Evolutionary conservation across 495 filamentous ascomycete genomes (phyloP), one percentile per base, ranked within the genome.

Genomic region (Durotheca rogersii): DNA sequence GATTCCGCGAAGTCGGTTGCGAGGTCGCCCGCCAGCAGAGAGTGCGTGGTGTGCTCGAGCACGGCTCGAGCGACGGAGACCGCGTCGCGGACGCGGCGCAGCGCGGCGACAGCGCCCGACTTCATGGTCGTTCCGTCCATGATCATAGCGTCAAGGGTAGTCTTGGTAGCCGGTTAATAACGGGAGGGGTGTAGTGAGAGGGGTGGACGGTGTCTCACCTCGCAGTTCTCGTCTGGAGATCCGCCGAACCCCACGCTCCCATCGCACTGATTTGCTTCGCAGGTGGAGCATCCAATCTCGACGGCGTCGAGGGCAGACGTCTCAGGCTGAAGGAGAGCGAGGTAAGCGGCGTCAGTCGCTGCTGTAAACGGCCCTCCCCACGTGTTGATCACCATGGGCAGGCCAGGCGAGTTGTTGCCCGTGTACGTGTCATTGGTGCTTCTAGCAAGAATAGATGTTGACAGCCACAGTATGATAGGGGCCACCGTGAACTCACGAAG

Each of bases 271-370:
- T 67, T 65, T 41, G 41, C 47, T 44, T 77, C 72, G 56, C 73
- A 76, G 10, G 72, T 66, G 9, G 67, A 53, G 51, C 73, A 76
- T 34, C 74, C 74, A 15, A 64, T 15, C 38, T 68, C 65, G 17
- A 76, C 65, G 33, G 73, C 74, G 53, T 74, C 69, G 29, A 77
- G 44, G 18, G 71, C 70, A 3, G 68, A 60, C 2, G 60, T 60
- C 25, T 46, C 29, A 3, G 57, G 31, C 47, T 55, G 41, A 6
- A 50, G 31, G 27, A 73, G 65, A 25, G 65, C 41, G 9, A 56
- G 18, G 39, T 69, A 77, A 14, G 74, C 74, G n/a, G 73, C 72
- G 46, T 77, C 70, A 12, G 74, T 77, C 38, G 72, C 73, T 12
- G 66, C 64, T 7, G 68, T 71, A 56, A 76, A 76, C 12, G 66